Conservation (phyloP, 176 grass and related monocot genomes). For the Eleusine coracana region DNA sequence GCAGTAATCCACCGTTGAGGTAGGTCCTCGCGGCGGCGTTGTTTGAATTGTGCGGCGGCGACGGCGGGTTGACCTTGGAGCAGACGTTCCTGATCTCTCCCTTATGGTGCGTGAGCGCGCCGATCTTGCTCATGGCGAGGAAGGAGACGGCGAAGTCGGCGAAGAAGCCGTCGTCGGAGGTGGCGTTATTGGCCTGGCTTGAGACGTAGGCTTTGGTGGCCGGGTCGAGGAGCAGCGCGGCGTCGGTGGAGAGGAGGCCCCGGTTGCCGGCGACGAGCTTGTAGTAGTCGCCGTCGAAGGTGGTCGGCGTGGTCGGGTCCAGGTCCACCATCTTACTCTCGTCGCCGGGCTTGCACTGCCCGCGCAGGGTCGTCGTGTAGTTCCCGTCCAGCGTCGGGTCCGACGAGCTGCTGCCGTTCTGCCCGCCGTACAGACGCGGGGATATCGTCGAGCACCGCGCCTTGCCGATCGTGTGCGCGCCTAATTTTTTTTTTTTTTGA, state of each 20-base stretch:
- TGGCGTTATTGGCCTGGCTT: conserved; percentile 43
- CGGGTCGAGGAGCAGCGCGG: conserved; percentile 37
- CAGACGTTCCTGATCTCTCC: conserved; percentile 52
- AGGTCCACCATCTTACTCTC: conserved; percentile 33
- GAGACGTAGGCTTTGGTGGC: conserved; percentile 46
- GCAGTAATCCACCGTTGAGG: background rate
- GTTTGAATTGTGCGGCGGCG: background rate
- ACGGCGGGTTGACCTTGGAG: conserved; percentile 43
- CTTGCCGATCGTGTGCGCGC: conserved; percentile 55
- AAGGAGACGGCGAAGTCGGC: conserved; percentile 46
- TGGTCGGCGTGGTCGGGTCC: conserved; percentile 13
- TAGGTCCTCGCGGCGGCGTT: background rate
- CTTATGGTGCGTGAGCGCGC: conserved; percentile 29
- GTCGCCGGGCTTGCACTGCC: conserved; percentile 39
- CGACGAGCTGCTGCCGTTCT: background rate
- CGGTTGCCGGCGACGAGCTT: conserved; percentile 16
- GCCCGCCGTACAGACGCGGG: conserved; percentile 44
- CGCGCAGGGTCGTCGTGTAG: conserved; percentile 35
- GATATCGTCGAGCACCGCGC: conserved; percentile 55
- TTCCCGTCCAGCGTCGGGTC: conserved; percentile 48
- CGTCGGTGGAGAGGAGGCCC: conserved; percentile 53
- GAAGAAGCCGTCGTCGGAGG: conserved; percentile 29
- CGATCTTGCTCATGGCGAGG: conserved; percentile 47
- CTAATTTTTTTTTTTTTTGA: background rate
- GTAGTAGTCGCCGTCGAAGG: conserved; percentile 57